Percentiles rank a stretch among this genome's conserved stretches.
Evolutionary conservation across 2,329 filamentous ascomycete species (phyloP).

Genomic region (Dactylellina cionopaga): DNA sequence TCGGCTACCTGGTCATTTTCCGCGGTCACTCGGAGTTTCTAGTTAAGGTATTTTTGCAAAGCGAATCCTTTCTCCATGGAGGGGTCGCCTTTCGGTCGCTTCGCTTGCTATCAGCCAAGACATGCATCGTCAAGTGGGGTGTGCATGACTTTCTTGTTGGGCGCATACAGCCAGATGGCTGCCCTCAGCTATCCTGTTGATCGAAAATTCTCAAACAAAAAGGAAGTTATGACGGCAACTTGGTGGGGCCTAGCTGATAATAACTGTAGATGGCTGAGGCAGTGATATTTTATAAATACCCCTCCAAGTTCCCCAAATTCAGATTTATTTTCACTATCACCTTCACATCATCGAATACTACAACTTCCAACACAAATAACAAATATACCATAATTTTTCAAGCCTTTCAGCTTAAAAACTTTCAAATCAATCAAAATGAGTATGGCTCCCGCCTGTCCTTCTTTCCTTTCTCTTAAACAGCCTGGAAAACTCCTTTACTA

Average conservation of each 20-base stretch:
- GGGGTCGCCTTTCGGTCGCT: neutral
- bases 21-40: slow-evolving; percentile 38
- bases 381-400: slow-evolving; percentile 14
- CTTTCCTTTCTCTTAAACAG: neutral
- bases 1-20: neutral
- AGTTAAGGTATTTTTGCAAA: neutral
- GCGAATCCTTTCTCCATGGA: neutral
- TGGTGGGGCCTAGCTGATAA: no score
- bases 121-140: slow-evolving; percentile 21
- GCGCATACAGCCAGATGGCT: neutral
- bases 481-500: neutral
- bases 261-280: no score
- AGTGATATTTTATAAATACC: slow-evolving; percentile 48
- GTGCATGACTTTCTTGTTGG: neutral
- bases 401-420: slow-evolving; percentile 16
- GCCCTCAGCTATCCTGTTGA: slow-evolving; percentile 13
- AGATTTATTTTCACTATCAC: slow-evolving; percentile 3
- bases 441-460: slow-evolving; percentile 8
- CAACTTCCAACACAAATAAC: slow-evolving; percentile 5
- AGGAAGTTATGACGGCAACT: slow-evolving; percentile 11
- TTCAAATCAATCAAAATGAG: slow-evolving; percentile 49
- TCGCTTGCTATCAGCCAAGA: slow-evolving; percentile 26
- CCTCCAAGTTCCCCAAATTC: slow-evolving; percentile 5
- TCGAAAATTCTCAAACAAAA: neutral
- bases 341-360: neutral